phyloP scores from a whole-genome alignment of 345 rosid genomes.

The Salix viminalis region DNA sequence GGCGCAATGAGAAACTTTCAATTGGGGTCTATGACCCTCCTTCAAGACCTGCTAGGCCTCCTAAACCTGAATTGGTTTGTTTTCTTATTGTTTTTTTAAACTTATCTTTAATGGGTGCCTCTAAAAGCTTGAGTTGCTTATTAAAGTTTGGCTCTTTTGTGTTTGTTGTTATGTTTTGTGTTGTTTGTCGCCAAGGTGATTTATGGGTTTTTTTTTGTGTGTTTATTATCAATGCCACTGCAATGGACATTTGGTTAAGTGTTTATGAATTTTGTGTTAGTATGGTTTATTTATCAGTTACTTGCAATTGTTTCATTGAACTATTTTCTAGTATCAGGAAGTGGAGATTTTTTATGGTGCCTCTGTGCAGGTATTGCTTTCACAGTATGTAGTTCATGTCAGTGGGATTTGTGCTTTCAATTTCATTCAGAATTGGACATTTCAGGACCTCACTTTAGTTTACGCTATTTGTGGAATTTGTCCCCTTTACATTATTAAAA shows the following conservation, averaged over 20 bases:
- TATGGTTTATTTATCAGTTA: neutral
- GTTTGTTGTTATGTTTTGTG: neutral
- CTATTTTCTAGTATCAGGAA: neutral
- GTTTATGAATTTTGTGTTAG: neutral
- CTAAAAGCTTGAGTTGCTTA: neutral
- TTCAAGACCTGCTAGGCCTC: conserved; percentile 68
- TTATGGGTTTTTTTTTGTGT: neutral
- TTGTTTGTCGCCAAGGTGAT: too few species aligned
- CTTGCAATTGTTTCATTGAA: neutral
- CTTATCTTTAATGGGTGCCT: neutral
- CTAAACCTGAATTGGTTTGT: conserved; percentile 62
- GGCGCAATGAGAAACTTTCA: conserved; percentile 58
- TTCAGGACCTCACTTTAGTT: neutral
- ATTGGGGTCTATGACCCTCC: conserved; percentile 57
- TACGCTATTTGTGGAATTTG: neutral
- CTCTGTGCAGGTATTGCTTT: neutral
- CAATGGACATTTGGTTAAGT: neutral
- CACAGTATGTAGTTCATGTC: neutral
- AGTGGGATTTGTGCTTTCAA: neutral
- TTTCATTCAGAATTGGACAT: neutral
- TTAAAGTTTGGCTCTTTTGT: neutral
- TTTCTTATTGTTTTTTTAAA: neutral
- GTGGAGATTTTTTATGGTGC: neutral
- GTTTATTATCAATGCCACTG: neutral
- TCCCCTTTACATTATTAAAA: neutral